These are phyloP conservation scores for Lyophyllum atratum DNA, from an alignment of 768 basidiomycete genomes.

Conservation along the genomic window DNA sequence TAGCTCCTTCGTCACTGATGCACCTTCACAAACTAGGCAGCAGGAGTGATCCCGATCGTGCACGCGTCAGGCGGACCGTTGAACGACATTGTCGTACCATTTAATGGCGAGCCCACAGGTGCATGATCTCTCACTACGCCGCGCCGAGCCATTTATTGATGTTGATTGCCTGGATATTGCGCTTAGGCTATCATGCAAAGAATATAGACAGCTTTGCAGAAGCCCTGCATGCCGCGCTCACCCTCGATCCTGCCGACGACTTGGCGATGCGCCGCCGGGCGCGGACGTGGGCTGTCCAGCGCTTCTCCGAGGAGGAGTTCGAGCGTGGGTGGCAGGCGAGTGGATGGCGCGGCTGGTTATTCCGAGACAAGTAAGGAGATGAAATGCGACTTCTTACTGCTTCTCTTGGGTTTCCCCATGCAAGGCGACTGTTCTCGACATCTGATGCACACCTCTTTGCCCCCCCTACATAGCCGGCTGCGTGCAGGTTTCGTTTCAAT, in stretches of 20 bases:
- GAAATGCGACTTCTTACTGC: not conserved
- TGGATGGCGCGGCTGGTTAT: slow-evolving; percentile 45
- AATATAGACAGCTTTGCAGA: slow-evolving; percentile 65
- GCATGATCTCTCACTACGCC: not conserved
- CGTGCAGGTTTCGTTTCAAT: too few relatives aligned
- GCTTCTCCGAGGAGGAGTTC: slow-evolving; percentile 80
- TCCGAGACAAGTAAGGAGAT: not conserved
- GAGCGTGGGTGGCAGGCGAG: slow-evolving; percentile 72
- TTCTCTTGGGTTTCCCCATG: too few relatives aligned
- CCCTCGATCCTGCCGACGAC: slow-evolving; percentile 55
- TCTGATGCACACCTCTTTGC: too few relatives aligned
- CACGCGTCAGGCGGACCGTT: slow-evolving; percentile 94
- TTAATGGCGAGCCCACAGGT: slow-evolving; percentile 71
- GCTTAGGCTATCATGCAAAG: slow-evolving; percentile 76
- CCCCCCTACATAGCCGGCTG: too few relatives aligned
- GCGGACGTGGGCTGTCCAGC: slow-evolving; percentile 65
- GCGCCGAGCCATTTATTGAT: not conserved
- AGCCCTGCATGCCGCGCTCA: slow-evolving; percentile 63
- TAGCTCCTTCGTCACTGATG: too few relatives aligned
- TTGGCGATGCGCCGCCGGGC: slow-evolving; percentile 69
- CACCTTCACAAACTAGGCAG: slow-evolving; percentile 64
- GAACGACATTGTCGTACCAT: slow-evolving; percentile 87
- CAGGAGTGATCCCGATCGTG: slow-evolving; percentile 88
- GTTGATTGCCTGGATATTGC: not conserved
- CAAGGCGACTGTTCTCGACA: too few relatives aligned